Evolutionary conservation across 805 yeast genomes (phyloP), one percentile per base, ranked within the genome.

Genomic region (Nematodospora valgi): DNA sequence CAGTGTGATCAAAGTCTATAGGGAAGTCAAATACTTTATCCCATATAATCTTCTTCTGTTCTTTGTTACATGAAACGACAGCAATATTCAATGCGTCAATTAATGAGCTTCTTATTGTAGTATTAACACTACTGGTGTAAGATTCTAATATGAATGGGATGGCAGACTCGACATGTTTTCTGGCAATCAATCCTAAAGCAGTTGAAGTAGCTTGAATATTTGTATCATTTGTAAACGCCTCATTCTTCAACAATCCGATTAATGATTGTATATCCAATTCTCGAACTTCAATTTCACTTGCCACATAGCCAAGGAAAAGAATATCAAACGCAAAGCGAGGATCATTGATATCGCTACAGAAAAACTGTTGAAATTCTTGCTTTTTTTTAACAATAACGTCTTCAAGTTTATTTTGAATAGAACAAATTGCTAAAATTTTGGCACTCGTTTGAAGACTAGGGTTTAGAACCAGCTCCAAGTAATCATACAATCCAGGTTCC

Each of bases 151-250:
- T 25, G n/a, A 31, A 24, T 8, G 28, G 39, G 18, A 32, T 11
- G n/a, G 34, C 18, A 6, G 37, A 29, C 6, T 33, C 34, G 5
- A 68, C 47, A 40, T 74, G 61, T 23, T 57, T 56, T 3, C 70
- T 56, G 7, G 73, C 60, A 16, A 76, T 51, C 9, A 70, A 65
- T 2, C 85, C 82, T 19, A 81, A 65, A 32, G 70, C 67, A 1
- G 82, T 72, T 2, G 82, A 68, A 15, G 74, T 73, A 6, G 62
- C 43, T 35, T 64, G 65, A 4, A 71, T 48, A 4, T 52, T 38
- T 6, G 56, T 57, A 23, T 69, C 71, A 8, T 62, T 52, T 4
- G 44, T 35, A 18, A 41, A 35, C 2, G 14, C 23, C 9, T 17
- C 24, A 31, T 35, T 38, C n/a, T 38, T 32, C 11, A 37, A 19